Evolutionary conservation across 805 yeast genomes (phyloP).

Genomic region (Myxozyma vanderwaltii): DNA sequence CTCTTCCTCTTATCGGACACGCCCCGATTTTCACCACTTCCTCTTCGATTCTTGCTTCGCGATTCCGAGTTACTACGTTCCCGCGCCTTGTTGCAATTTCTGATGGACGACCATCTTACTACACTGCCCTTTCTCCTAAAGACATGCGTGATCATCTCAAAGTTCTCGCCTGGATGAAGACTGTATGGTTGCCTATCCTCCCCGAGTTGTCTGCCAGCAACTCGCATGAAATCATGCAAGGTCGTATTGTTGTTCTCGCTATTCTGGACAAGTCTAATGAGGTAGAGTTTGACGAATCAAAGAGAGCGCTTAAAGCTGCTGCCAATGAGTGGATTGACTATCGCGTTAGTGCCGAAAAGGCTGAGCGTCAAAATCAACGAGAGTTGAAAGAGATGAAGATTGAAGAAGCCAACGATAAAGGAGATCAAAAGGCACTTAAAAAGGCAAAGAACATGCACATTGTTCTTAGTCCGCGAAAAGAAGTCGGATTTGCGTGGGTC

Average conservation of each 20-base stretch:
- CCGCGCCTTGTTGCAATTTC: conserved; percentile 42
- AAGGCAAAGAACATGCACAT: conserved; percentile 39
- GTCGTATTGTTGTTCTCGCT: conserved; percentile 41
- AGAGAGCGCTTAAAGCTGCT: conserved; percentile 40
- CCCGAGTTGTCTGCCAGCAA: conserved; percentile 45
- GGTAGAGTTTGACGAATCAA: conserved; percentile 34
- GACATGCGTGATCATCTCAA: conserved; percentile 41
- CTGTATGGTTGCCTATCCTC: conserved; percentile 43
- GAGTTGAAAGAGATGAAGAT: conserved; percentile 40
- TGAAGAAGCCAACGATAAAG: conserved; percentile 42
- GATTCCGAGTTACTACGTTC: conserved; percentile 38
- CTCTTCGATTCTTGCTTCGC: conserved; percentile 37
- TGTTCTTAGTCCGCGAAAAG: conserved; percentile 34
- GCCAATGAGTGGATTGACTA: conserved; percentile 39
- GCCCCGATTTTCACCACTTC: conserved; percentile 40
- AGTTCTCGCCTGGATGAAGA: conserved; percentile 40
- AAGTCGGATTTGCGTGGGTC: conserved; percentile 44
- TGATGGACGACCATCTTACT: conserved; percentile 37
- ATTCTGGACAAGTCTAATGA: conserved; percentile 40
- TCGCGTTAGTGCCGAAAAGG: conserved; percentile 33
- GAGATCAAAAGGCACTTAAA: conserved; percentile 40
- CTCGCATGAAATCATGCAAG: conserved; percentile 39
- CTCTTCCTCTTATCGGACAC: conserved; percentile 41
- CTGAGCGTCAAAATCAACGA: conserved; percentile 38
- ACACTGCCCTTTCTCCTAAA: conserved; percentile 40